Percentiles rank a stretch among this genome's conserved stretches.
Conservation (phyloP, 441 rosid species). For the Adansonia rubrostipa region DNA sequence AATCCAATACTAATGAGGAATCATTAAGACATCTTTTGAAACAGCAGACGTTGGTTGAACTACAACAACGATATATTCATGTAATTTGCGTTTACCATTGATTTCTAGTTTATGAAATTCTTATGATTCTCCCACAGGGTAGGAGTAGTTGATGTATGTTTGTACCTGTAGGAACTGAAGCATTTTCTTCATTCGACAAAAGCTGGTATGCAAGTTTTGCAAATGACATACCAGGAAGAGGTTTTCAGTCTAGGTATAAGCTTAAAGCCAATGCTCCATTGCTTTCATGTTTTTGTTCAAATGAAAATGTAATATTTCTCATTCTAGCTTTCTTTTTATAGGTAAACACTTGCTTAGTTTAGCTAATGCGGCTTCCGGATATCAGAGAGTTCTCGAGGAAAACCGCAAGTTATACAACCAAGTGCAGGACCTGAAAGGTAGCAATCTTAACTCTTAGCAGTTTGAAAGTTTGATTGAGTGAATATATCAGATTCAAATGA, state of each 20-base stretch:
- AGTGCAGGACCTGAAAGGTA: conserved; percentile 78
- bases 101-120: conserved; percentile 14
- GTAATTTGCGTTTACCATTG: conserved; percentile 34
- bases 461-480: neutral
- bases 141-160: conserved; percentile 15
- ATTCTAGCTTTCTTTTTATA: conserved; percentile 40
- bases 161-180: conserved; percentile 55
- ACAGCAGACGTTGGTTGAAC: conserved; percentile 33
- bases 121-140: neutral
- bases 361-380: conserved; percentile 65
- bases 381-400: conserved; percentile 71
- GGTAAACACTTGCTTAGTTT: conserved; percentile 56
- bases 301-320: conserved; percentile 33
- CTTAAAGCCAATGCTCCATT: neutral
- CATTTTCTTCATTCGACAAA: conserved; percentile 47
- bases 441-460: neutral
- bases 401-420: conserved; percentile 72
- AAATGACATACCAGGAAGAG: conserved; percentile 57
- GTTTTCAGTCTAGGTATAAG: conserved; percentile 51
- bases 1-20: conserved; percentile 22
- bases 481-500: neutral
- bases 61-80: conserved; percentile 50
- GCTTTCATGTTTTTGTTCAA: conserved; percentile 13
- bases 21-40: conserved; percentile 28
- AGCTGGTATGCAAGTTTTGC: conserved; percentile 53